Evolutionary conservation across 805 yeast genomes (phyloP).

Genomic region (Candida orba): DNA sequence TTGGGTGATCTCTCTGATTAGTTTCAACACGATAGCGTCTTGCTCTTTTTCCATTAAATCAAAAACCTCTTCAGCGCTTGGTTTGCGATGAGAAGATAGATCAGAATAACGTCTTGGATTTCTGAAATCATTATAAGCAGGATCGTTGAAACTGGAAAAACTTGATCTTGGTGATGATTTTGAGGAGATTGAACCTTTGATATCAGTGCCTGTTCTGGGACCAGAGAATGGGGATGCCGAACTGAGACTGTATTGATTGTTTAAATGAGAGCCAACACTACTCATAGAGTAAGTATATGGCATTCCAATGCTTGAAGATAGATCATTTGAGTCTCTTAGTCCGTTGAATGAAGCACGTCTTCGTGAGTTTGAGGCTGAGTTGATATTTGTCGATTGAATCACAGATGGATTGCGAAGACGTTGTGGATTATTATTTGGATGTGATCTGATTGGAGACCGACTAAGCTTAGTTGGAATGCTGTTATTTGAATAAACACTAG

Average conservation of each 20-base stretch:
- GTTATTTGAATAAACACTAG: neutral
- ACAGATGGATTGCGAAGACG: conserved; percentile 8
- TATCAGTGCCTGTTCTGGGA: neutral
- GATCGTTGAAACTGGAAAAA: conserved; percentile 6
- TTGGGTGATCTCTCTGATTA: conserved; percentile 53
- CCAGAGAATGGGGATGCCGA: neutral
- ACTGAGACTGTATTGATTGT: conserved; percentile 1
- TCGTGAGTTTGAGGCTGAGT: neutral
- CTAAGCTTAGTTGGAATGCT: conserved; percentile 3
- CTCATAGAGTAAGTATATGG: conserved; percentile 11
- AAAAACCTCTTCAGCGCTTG: conserved; percentile 41
- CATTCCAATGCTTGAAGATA: conserved; percentile 17
- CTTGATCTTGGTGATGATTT: conserved; percentile 19
- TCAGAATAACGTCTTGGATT: conserved; percentile 17
- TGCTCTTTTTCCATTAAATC: conserved; percentile 67
- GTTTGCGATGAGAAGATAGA: conserved; percentile 9
- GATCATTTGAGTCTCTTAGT: conserved; percentile 12
- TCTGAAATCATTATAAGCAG: conserved; percentile 4
- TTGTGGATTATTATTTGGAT: conserved; percentile 1
- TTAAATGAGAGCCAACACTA: neutral
- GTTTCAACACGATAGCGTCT: conserved; percentile 61
- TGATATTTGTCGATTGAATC: neutral
- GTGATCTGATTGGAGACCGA: conserved; percentile 16
- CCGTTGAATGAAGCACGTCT: conserved; percentile 17
- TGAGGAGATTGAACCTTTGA: conserved; percentile 2